Percentiles rank a stretch among this genome's conserved stretches.
Evolutionary conservation across 495 filamentous ascomycete genomes (phyloP).

Genomic region (Extremus antarcticus): DNA sequence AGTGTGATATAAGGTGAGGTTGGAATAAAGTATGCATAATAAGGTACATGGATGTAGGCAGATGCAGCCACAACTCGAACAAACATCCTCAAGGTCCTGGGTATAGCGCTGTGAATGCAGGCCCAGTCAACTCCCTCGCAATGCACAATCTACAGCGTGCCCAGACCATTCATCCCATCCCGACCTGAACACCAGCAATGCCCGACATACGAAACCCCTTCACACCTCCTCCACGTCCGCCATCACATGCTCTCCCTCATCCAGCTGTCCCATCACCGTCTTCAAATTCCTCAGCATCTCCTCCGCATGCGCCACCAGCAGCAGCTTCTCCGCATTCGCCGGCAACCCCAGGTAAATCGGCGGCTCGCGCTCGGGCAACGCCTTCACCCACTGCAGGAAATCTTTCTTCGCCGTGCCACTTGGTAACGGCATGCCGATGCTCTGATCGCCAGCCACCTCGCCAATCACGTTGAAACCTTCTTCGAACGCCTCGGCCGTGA

Average conservation of each 20-base stretch:
- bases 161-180: background rate
- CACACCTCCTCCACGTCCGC: conserved; percentile 41
- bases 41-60: no score
- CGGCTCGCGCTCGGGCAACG: conserved; percentile 86
- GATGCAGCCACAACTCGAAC: no score
- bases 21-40: no score
- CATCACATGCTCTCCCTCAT: conserved; percentile 89
- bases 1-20: no score
- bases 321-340: conserved; percentile 90
- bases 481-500: conserved; percentile 83
- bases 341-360: conserved; percentile 94
- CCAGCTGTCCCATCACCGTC: conserved; percentile 71
- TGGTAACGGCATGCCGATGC: conserved; percentile 62
- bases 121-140: background rate
- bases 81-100: background rate
- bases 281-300: conserved; percentile 77
- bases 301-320: conserved; percentile 79
- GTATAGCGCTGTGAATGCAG: background rate
- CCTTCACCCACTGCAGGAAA: conserved; percentile 86
- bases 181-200: background rate
- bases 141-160: background rate
- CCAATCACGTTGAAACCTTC: conserved; percentile 80
- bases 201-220: background rate
- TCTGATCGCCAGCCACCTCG: conserved; percentile 39
- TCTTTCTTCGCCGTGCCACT: conserved; percentile 69